phyloP scores from a whole-genome alignment of 805 yeast species.

The Danielia oregonensis region DNA sequence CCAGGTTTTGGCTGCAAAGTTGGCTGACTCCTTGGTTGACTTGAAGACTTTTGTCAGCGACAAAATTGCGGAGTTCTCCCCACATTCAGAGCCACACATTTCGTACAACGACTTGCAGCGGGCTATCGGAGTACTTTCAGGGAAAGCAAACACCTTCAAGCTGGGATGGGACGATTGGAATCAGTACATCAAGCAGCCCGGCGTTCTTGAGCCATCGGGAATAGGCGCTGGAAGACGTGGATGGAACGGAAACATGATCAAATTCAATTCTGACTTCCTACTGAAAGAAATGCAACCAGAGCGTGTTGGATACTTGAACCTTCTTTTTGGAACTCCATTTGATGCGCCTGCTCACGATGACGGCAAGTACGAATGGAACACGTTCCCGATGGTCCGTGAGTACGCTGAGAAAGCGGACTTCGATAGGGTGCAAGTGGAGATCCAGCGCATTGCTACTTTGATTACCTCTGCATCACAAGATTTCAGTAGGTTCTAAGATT shows the following conservation, averaged over 20 bases:
- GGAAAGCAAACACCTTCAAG: slow-evolving; percentile 30
- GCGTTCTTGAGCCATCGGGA: slow-evolving; percentile 70
- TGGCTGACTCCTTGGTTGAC: slow-evolving; percentile 45
- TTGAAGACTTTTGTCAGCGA: slow-evolving; percentile 37
- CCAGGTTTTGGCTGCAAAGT: slow-evolving; percentile 38
- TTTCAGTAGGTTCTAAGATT: too few species aligned
- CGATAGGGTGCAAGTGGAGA: slow-evolving; percentile 51
- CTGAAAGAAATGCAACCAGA: slow-evolving; percentile 39
- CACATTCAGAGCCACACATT: slow-evolving; percentile 15
- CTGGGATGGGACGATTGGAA: slow-evolving; percentile 49
- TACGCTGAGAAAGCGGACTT: slow-evolving; percentile 49
- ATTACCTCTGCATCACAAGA: slow-evolving; percentile 18
- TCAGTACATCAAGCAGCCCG: slow-evolving; percentile 30
- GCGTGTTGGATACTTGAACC: slow-evolving; percentile 66
- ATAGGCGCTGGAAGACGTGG: slow-evolving; percentile 71
- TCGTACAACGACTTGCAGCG: slow-evolving; percentile 21
- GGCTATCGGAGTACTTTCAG: slow-evolving; percentile 24
- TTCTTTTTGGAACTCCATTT: slow-evolving; percentile 65
- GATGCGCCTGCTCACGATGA: slow-evolving; percentile 43
- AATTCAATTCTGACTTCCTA: slow-evolving; percentile 53
- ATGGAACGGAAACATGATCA: slow-evolving; percentile 68
- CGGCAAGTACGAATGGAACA: slow-evolving; percentile 48
- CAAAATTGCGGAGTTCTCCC: neutral
- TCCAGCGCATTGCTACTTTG: slow-evolving; percentile 37
- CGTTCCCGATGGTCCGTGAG: slow-evolving; percentile 78